A percentile compares a stretch with the other conserved stretches of the same genome.
Conservation (phyloP, 148 eudicot genomes). For the Silene conica region DNA sequence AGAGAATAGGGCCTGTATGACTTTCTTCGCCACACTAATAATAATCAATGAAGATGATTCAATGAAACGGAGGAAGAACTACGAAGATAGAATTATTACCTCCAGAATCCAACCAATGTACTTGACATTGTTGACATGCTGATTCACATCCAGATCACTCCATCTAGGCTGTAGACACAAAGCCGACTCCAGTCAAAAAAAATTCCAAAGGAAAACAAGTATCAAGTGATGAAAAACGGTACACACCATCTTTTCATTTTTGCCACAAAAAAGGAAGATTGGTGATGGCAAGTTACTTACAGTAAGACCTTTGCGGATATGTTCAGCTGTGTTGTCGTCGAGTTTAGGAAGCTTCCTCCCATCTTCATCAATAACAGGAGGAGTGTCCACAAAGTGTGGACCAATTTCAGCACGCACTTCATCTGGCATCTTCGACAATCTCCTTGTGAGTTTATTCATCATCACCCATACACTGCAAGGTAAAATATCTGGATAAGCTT, state of each 20-base stretch:
- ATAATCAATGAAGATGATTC: too few relatives aligned
- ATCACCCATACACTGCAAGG: constrained; percentile 78
- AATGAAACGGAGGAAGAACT: background rate
- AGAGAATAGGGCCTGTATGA: background rate
- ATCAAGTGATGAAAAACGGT: background rate
- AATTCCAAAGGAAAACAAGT: background rate
- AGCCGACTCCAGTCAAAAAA: constrained; percentile 7
- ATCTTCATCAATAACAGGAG: constrained; percentile 76
- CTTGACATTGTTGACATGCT: constrained; percentile 97
- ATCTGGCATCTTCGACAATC: constrained; percentile 84
- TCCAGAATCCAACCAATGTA: constrained; percentile 97
- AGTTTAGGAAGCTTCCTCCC: constrained; percentile 83
- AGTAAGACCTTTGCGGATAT: constrained; percentile 62
- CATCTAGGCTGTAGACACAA: constrained; percentile 68
- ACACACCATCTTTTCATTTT: background rate
- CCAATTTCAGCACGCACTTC: constrained; percentile 85
- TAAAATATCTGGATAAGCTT: background rate
- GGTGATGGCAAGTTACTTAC: constrained; percentile 37
- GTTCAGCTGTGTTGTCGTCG: constrained; percentile 62
- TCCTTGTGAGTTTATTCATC: constrained; percentile 94
- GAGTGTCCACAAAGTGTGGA: constrained; percentile 64
- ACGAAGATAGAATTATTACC: constrained; percentile 39
- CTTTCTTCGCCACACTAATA: too few relatives aligned
- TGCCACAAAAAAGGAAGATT: background rate
- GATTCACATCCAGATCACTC: constrained; percentile 95